Base-by-base conservation (phyloP, 2,329 filamentous ascomycete genomes). In the Colletotrichum sp. region DNA sequence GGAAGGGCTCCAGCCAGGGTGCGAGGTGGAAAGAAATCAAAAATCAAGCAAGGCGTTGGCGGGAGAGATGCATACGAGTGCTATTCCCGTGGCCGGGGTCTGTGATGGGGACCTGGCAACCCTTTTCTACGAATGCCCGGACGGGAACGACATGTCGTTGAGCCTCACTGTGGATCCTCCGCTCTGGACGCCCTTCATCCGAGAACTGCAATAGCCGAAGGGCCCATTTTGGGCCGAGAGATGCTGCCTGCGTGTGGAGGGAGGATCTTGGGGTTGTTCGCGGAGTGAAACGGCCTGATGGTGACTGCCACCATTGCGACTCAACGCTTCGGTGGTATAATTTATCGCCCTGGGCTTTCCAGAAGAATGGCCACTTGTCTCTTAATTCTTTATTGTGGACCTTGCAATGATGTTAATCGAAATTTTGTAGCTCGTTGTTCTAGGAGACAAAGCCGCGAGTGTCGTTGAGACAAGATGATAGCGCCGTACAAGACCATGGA, bases 171-270 rank as follows among this genome's bases (percentile, higher is more conserved):
- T 76, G 71, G 74, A 74, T 43, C 74, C 65, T 60, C 28, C 34
- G 59, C 34, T 69, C 43, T 74, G 43, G 59, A 65, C 16, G 70
- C 70, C 74, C 32, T 76, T 74, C 74, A 74, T 69, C 74, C 74
- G 74, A 76, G 74, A 74, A 65, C 60, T 34, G 59, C 65, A 74
- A 74, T 76, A 69, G 74, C 74, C 74, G 74, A 74, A 69, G 34
- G 70, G 57, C 28, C 71, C 59, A 69, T 69, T 32, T 26, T 74
- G 59, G 34, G 74, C 65, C 74, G 70, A 69, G 43, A 69, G 70
- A 52, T 76, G 48, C 64, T 73, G 43, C 43, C 43, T 21, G 9
- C 1, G 43, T 52, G 64, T 43, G 48, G 24, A 59, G 73, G 70
- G 74, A 66, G 71, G 64, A 73, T 68, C 65, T 69, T 36, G 70